These are phyloP conservation scores for Echeveria elegans DNA, from an alignment of 164 flowering plant genomes.

Conservation along the genomic window DNA sequence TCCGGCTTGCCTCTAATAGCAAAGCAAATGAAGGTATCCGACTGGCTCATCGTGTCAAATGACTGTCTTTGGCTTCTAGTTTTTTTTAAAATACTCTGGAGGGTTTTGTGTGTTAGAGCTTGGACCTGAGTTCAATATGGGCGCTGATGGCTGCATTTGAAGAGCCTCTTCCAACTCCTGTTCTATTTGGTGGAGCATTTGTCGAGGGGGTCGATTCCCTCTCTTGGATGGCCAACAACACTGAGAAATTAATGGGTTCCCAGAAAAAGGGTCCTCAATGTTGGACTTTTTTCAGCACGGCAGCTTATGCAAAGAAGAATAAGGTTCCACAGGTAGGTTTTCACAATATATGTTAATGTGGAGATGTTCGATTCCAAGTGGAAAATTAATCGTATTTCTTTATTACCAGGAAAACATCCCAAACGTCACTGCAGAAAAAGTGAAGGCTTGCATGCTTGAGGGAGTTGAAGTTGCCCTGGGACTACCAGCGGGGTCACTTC, in stretches of 20 bases:
- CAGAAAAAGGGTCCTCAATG: slow-evolving; percentile 49
- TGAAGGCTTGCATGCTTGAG: slow-evolving; percentile 64
- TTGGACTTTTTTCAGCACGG: slow-evolving; percentile 95
- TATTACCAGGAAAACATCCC: slow-evolving; percentile 77
- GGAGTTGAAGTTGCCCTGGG: slow-evolving; percentile 84
- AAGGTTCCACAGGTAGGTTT: slow-evolving; percentile 87
- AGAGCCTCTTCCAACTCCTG: slow-evolving; percentile 68
- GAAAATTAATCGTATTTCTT: neutral
- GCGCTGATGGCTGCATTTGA: slow-evolving; percentile 95
- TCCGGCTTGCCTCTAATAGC: slow-evolving; percentile 92
- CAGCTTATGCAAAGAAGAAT: slow-evolving; percentile 63
- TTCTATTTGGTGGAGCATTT: slow-evolving; percentile 89
- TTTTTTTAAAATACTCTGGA: neutral
- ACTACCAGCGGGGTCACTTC: slow-evolving; percentile 55
- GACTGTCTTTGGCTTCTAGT: too few species aligned
- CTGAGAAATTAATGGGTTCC: slow-evolving; percentile 47
- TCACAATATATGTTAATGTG: neutral
- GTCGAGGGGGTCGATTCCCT: slow-evolving; percentile 77
- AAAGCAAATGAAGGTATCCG: slow-evolving; percentile 88
- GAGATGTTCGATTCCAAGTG: neutral
- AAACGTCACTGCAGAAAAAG: slow-evolving; percentile 68
- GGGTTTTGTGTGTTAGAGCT: slow-evolving; percentile 30
- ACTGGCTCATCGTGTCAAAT: too few species aligned
- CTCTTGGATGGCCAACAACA: slow-evolving; percentile 96
- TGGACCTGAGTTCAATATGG: slow-evolving; percentile 89